phyloP scores from a whole-genome alignment of 2,329 filamentous ascomycete species.

The Biscogniauxia sp. region DNA sequence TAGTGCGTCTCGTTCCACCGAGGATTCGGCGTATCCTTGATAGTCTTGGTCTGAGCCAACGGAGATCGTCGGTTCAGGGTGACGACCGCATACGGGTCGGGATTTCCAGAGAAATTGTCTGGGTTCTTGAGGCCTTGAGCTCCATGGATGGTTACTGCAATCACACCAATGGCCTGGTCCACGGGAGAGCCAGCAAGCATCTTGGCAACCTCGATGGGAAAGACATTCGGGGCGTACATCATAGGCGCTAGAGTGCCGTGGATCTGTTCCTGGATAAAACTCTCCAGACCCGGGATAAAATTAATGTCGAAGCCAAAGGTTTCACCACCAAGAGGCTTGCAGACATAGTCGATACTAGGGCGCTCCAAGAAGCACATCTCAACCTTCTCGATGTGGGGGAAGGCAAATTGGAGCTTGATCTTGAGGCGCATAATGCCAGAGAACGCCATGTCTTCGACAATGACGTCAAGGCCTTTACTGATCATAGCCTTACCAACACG shows the following conservation, averaged over 20 bases:
- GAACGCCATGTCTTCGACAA: constrained; percentile 97
- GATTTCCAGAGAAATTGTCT: constrained; percentile 87
- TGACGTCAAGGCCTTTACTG: constrained; percentile 94
- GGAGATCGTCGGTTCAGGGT: constrained; percentile 80
- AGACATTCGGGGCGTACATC: constrained; percentile 98
- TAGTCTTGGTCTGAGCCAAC: constrained; percentile 83
- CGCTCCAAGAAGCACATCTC: constrained; percentile 93
- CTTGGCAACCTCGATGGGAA: constrained; percentile 97
- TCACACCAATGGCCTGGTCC: constrained; percentile 91
- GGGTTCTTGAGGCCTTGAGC: constrained; percentile 91
- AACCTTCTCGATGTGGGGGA: constrained; percentile 90
- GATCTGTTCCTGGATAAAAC: constrained; percentile 93
- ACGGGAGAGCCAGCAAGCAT: constrained; percentile 93
- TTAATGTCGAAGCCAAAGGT: constrained; percentile 98
- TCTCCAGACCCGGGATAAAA: constrained; percentile 92
- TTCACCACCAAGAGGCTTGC: constrained; percentile 94
- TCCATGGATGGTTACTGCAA: constrained; percentile 87
- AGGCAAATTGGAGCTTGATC: constrained; percentile 93
- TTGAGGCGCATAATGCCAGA: constrained; percentile 95
- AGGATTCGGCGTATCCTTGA: constrained; percentile 81
- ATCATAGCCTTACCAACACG: constrained; percentile 94
- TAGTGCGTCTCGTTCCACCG: constrained; percentile 97
- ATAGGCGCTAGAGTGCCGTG: constrained; percentile 91
- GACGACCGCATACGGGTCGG: constrained; percentile 85
- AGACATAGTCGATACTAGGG: constrained; percentile 92